Evolutionary conservation across 805 yeast genomes (phyloP), one percentile per base, ranked within the genome.

Genomic region (Hanseniaspora hatyaiensis): DNA sequence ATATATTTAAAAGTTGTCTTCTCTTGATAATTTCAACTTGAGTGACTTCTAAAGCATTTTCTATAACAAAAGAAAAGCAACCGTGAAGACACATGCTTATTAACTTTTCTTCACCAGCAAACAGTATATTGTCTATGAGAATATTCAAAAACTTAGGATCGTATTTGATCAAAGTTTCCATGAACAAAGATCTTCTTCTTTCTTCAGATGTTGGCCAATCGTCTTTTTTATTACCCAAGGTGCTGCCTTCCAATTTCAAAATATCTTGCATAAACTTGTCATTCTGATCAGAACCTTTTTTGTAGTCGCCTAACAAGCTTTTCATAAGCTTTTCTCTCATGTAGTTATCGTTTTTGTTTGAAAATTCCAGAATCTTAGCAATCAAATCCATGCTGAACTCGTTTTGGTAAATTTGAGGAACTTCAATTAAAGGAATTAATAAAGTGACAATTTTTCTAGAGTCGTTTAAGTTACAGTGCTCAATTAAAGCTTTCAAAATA

Each of bases 191-290:
- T 52, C 92, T 69, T 65, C 88, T 75, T 68, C 94, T 75, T 59
- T 85, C 95, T 56, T 83, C 92, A 0, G 87, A 82, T 1, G 94
- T 85, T 40, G 95, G 95, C 94, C 94, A 84, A 60, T 85, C 94
- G 54, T 78, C 94, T 53, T 75, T 74, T 1, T 86, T 80, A 62
- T 83, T 82, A 26, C 89, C 92, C 49, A 85, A 65, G 0, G 94
- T 85, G 0, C 94, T 82, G 1, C 74, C 66, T 4, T 78, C 70
- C 52, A 85, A 63, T 55, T 73, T 73, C 44, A 85, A 67, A 20
- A 81, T 73, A 51, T 79, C 80, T 54, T 83, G 94, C 52, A 83
- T 65, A 40, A 84, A 71, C 50, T 72, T 77, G 4, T 61, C 57
- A 13, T 58, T 55, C 23, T 67, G 59, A 1, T 65, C 57, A 29